These are phyloP conservation scores for Lablab purpureus DNA, from an alignment of 306 rosid species.

Conservation along the genomic window DNA sequence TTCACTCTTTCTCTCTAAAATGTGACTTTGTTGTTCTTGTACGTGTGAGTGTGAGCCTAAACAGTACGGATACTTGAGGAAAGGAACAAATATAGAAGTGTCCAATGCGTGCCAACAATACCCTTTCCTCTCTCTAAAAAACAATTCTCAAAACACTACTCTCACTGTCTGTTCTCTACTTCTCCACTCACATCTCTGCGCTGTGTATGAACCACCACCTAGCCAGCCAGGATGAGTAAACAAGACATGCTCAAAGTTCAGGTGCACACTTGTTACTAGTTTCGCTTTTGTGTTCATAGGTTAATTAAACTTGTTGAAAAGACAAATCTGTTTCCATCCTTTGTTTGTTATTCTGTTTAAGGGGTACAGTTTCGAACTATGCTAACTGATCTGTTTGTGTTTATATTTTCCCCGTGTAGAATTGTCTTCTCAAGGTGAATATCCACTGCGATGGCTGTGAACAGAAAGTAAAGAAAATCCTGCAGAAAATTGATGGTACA, in stretches of 20 bases:
- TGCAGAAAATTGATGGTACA: conserved; percentile 91
- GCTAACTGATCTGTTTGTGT: conserved; percentile 26
- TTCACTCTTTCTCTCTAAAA: conserved; percentile 16
- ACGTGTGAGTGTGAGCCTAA: conserved; percentile 19
- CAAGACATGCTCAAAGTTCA: conserved; percentile 79
- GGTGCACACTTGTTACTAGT: conserved; percentile 54
- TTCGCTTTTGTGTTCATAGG: neutral
- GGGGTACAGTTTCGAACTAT: neutral
- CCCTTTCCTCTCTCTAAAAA: conserved; percentile 49
- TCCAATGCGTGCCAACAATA: conserved; percentile 54
- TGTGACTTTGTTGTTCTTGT: conserved; percentile 35
- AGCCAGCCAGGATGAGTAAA: conserved; percentile 66
- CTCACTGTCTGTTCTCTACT: conserved; percentile 18
- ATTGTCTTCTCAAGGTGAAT: conserved; percentile 75
- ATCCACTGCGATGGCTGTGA: conserved; percentile 92
- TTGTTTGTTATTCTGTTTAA: neutral
- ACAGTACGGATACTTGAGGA: conserved; percentile 53
- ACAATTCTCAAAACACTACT: conserved; percentile 16
- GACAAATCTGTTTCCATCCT: conserved; percentile 1
- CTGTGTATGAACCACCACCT: neutral
- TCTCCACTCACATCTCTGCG: conserved; percentile 26
- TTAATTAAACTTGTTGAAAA: neutral
- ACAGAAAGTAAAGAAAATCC: conserved; percentile 76
- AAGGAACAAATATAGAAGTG: conserved; percentile 47
- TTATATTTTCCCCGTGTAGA: conserved; percentile 56